Percentiles rank a stretch among this genome's conserved stretches.
These are phyloP conservation scores for Phytophthora pluvialis DNA, from an alignment of 352 stramenopile species.

Conservation along the genomic window DNA sequence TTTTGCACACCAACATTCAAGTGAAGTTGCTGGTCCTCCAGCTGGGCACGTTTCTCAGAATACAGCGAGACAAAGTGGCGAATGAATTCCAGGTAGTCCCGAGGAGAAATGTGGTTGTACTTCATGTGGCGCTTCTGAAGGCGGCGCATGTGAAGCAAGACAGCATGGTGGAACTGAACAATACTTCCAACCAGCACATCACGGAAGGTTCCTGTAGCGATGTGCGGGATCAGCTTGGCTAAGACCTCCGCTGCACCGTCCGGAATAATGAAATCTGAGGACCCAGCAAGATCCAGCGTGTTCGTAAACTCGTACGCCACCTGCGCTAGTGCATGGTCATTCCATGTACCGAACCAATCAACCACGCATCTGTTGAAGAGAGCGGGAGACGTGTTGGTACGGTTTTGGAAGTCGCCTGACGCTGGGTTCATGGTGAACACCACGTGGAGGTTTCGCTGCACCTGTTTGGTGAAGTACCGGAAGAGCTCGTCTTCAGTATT, in stretches of 20 bases:
- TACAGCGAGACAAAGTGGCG: conserved; percentile 91
- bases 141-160: conserved; percentile 85
- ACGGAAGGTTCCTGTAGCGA: conserved; percentile 73
- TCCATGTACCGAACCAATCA: conserved; percentile 99
- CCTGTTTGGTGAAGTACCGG: conserved; percentile 97
- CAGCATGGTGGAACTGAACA: conserved; percentile 89
- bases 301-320: conserved; percentile 98
- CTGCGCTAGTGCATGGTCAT: conserved; percentile 97
- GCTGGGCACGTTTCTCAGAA: conserved; percentile 90
- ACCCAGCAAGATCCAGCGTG: conserved; percentile 94
- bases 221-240: conserved; percentile 67
- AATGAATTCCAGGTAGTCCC: conserved; percentile 94
- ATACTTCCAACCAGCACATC: conserved; percentile 86
- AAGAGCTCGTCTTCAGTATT: conserved; percentile 97
- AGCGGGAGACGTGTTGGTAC: conserved; percentile 98
- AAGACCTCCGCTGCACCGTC: conserved; percentile 58
- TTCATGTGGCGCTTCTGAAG: conserved; percentile 89
- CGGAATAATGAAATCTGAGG: conserved; percentile 70
- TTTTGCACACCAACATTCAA: conserved; percentile 99
- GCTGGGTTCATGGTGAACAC: conserved; percentile 99
- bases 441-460: conserved; percentile 99
- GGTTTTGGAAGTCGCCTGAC: conserved; percentile 95
- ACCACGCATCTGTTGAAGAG: conserved; percentile 99
- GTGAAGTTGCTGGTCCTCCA: conserved; percentile 98
- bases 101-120: conserved; percentile 91